Evolutionary conservation across 106 monocot genomes (phyloP), one percentile per base, ranked within the genome.

Genomic region (Acorus gramineus): DNA sequence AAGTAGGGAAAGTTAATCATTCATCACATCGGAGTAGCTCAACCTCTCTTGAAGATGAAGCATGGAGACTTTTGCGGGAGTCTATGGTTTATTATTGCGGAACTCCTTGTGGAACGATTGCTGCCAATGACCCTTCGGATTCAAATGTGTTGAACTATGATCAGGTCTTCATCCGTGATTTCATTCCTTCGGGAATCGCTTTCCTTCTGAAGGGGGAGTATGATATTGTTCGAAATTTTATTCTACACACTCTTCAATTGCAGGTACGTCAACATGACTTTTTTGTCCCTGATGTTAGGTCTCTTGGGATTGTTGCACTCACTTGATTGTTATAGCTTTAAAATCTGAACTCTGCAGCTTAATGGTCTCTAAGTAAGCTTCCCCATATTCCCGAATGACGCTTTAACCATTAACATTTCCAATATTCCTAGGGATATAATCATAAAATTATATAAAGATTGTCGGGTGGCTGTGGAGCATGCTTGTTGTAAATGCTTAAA

Each of bases 91-190:
- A 74, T 57, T 96, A 96, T 68, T 96, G 95, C 64, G 82, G 82
- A 52, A 87, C 74, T 74, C 95, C 95, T 11, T 80, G 90, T 64
- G 95, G 95, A 46, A 96, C 95, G 6, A 96, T 96, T 73, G 95
- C 95, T 59, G 95, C 95, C 3, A 90, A 85, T 65, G 90, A 90
- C 69, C 90, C 87, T 10, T 74, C 78, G 28, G 95, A 96, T 85
- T 62, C 80, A 9, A 83, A 67, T 83, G 65, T 66, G 46, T 54
- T 87, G 42, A 96, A 96, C 71, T 96, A 96, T 71, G 95, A 96
- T 79, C 95, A 96, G 14, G 95, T 96, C 50, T 96, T 96, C 61
- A 96, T 96, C 55, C 84, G 95, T 62, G 95, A 96, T 59, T 96
- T 96, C 68, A 87, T 96, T 78, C 90, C 95, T 58, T 96, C 95